Evolutionary conservation across 116 monocot species (phyloP).

Genomic region (Dioscorea cayenensis): DNA sequence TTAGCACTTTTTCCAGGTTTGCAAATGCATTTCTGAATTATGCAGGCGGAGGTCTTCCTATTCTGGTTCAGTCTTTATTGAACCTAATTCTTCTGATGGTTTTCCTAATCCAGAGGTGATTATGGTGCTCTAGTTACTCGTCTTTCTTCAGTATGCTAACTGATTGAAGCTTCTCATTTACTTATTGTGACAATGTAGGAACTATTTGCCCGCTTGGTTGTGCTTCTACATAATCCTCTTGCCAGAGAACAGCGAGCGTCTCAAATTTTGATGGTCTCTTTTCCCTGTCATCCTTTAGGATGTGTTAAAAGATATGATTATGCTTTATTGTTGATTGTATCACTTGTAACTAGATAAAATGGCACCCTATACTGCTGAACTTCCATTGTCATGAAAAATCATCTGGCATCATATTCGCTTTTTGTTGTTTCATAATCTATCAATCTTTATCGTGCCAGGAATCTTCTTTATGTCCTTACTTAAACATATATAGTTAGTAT

Average conservation of each 20-base stretch:
- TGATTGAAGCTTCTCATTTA: background rate
- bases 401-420: background rate
- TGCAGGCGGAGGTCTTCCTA: slow-evolving; percentile 46
- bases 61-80: slow-evolving; percentile 25
- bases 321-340: background rate
- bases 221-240: slow-evolving; percentile 89
- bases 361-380: background rate
- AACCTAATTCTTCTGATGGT: slow-evolving; percentile 49
- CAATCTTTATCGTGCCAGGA: too few species aligned
- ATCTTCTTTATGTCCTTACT: too few species aligned
- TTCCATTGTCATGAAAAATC: background rate
- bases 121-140: too few species aligned
- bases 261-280: slow-evolving; percentile 68
- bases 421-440: background rate
- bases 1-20: slow-evolving; percentile 42
- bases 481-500: too few species aligned
- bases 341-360: background rate
- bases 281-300: background rate
- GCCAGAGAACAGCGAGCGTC: slow-evolving; percentile 70
- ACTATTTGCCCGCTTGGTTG: slow-evolving; percentile 87
- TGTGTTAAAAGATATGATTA: slow-evolving; percentile 2
- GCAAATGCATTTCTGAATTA: slow-evolving; percentile 89
- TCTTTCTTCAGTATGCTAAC: background rate
- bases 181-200: slow-evolving; percentile 40
- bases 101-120: slow-evolving; percentile 68